Percentiles rank a stretch among this genome's conserved stretches.
These are phyloP conservation scores for Tolypocladium nubicola DNA, from an alignment of 2,329 filamentous ascomycete genomes.

Conservation along the genomic window DNA sequence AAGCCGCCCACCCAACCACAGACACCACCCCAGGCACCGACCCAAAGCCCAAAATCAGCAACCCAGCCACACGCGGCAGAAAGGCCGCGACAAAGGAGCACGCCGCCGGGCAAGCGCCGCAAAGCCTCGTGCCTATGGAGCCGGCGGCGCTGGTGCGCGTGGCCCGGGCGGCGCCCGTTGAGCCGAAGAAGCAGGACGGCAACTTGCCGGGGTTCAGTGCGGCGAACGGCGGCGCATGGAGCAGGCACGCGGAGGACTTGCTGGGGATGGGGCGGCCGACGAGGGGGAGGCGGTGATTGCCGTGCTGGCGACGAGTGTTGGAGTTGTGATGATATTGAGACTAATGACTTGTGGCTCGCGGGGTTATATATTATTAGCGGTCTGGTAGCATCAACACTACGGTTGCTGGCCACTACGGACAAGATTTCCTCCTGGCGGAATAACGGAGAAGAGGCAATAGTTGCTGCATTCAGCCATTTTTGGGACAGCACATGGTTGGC, in stretches of 20 bases:
- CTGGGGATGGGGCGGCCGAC: constrained; percentile 49
- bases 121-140: constrained; percentile 27
- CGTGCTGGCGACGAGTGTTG: background rate
- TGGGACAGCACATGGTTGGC: background rate
- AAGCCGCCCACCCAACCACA: background rate
- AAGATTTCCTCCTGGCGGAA: background rate
- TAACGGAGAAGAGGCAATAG: background rate
- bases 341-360: no score
- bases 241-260: constrained; percentile 55
- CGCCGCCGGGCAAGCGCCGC: constrained; percentile 36
- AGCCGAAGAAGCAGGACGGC: constrained; percentile 4
- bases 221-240: constrained; percentile 55
- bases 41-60: constrained; percentile 19
- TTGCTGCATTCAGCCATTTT: background rate
- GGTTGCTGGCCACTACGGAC: background rate
- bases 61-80: constrained; percentile 41
- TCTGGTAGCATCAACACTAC: background rate
- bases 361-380: background rate
- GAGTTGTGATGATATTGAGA: background rate
- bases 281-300: constrained; percentile 6
- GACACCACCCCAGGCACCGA: background rate
- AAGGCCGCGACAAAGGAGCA: constrained; percentile 42
- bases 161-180: background rate
- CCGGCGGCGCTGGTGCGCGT: constrained; percentile 9
- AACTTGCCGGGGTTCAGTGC: constrained; percentile 33